Evolutionary conservation across 345 rosid species (phyloP).

Genomic region (Populus davidiana): DNA sequence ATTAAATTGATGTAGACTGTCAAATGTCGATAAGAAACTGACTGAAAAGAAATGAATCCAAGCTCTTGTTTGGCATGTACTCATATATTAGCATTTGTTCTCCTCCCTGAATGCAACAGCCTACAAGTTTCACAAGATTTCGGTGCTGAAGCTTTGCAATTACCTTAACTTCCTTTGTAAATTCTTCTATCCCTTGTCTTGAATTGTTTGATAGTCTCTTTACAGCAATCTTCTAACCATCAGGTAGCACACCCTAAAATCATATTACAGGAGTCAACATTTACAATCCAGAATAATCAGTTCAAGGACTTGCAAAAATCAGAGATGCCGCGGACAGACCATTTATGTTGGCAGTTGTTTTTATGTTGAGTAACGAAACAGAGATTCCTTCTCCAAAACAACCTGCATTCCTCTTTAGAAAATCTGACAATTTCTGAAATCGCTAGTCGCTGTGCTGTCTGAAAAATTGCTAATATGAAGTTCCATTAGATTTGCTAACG

Average conservation of each 20-base stretch:
- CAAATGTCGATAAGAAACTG: background rate
- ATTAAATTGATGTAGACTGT: background rate
- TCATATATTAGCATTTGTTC: conserved; percentile 75
- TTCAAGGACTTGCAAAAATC: background rate
- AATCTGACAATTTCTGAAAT: too few relatives aligned
- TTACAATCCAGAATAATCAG: background rate
- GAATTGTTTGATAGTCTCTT: conserved; percentile 19
- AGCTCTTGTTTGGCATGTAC: conserved; percentile 38
- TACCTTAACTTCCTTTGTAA: conserved; percentile 8
- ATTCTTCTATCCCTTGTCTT: conserved; percentile 17
- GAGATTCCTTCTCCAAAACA: too few relatives aligned
- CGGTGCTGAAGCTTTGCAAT: conserved; percentile 20
- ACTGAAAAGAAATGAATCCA: conserved; percentile 25
- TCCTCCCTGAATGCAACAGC: conserved; percentile 36
- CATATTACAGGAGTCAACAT: background rate
- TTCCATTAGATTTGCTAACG: too few relatives aligned
- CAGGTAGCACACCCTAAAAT: conserved; percentile 3
- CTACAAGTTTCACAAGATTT: conserved; percentile 20
- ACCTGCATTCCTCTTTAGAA: too few relatives aligned
- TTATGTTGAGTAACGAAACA: too few relatives aligned
- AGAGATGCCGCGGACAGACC: too few relatives aligned
- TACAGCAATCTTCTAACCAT: conserved; percentile 20
- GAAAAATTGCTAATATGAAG: too few relatives aligned
- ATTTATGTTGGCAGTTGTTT: too few relatives aligned
- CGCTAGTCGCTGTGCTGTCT: too few relatives aligned